A percentile compares a stretch with the other conserved stretches of the same genome.
phyloP scores from a whole-genome alignment of 768 basidiomycete genomes.

The Termitomyces sp. region DNA sequence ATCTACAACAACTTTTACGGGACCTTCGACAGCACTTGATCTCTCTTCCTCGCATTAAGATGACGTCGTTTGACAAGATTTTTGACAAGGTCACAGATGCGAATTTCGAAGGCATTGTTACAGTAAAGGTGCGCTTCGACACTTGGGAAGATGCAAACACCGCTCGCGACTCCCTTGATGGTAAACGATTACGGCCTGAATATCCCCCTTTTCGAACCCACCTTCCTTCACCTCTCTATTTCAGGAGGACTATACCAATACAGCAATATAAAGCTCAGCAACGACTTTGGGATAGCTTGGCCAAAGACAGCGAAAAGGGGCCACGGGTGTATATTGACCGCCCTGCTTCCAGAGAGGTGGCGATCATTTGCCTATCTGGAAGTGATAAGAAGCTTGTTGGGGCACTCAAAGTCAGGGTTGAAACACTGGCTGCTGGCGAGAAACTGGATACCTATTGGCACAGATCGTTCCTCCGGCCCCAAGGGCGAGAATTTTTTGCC shows the following conservation, averaged over 20 bases:
- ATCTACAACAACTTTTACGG: conserved; percentile 15
- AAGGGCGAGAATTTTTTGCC: conserved; percentile 28
- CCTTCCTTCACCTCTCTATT: conserved; percentile 45
- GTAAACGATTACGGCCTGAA: conserved; percentile 21
- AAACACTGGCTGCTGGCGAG: conserved; percentile 46
- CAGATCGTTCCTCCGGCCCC: conserved; percentile 25
- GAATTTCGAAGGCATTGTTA: conserved; percentile 24
- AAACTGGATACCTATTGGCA: conserved; percentile 47
- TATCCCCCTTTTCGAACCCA: conserved; percentile 29
- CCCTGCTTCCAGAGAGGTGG: conserved; percentile 12
- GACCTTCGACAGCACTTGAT: conserved; percentile 20
- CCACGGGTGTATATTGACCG: conserved; percentile 25
- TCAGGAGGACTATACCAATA: conserved; percentile 39
- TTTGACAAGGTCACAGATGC: conserved; percentile 22
- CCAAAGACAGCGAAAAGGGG: conserved; percentile 25
- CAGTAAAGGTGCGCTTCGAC: conserved; percentile 38
- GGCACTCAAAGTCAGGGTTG: conserved; percentile 53
- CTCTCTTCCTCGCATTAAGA: conserved; percentile 11
- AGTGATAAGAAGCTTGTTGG: conserved; percentile 49
- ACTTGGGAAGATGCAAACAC: conserved; percentile 42
- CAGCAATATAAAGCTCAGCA: conserved; percentile 49
- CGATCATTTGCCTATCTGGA: conserved; percentile 41
- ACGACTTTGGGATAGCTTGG: conserved; percentile 40
- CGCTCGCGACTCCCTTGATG: conserved; percentile 29
- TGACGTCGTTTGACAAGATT: conserved; percentile 21